Evolutionary conservation across 805 yeast genomes (phyloP).

Genomic region (Jamesozyma jinghongensis): DNA sequence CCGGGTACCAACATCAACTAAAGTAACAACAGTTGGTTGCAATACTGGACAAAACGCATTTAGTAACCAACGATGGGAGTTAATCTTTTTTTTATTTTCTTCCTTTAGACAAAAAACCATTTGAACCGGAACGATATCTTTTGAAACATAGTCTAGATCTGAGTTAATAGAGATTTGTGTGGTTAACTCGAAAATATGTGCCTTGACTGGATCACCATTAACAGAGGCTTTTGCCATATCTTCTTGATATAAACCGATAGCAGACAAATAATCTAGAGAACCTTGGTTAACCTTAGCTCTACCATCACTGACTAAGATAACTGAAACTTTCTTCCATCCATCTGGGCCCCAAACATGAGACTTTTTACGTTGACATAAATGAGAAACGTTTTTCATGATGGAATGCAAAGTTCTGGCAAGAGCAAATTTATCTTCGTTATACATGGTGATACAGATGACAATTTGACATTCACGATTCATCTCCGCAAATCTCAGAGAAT

Average conservation of each 20-base stretch:
- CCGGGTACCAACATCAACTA: constrained; percentile 95
- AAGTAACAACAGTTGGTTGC: constrained; percentile 81
- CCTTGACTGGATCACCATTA: constrained; percentile 82
- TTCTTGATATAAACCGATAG: constrained; percentile 94
- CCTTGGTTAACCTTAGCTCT: constrained; percentile 80
- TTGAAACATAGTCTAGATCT: constrained; percentile 80
- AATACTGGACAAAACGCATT: constrained; percentile 88
- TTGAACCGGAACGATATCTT: constrained; percentile 91
- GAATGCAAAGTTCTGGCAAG: constrained; percentile 92
- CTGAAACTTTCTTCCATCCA: constrained; percentile 95
- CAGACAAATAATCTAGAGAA: constrained; percentile 79
- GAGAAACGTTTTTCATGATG: constrained; percentile 85
- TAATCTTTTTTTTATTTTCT: constrained; percentile 83
- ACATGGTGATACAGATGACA: constrained; percentile 91
- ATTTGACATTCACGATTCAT: constrained; percentile 86
- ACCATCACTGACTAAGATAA: constrained; percentile 87
- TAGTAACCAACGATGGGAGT: constrained; percentile 96
- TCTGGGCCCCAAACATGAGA: constrained; percentile 92
- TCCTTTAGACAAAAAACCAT: constrained; percentile 88
- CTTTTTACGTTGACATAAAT: constrained; percentile 68
- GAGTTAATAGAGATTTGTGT: constrained; percentile 91
- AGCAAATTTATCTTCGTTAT: constrained; percentile 85
- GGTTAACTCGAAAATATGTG: constrained; percentile 92
- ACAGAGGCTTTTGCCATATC: constrained; percentile 94
- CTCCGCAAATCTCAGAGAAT: constrained; percentile 77